A percentile compares a stretch with the other conserved stretches of the same genome.
Conservation (phyloP, 2,329 filamentous ascomycete species). For the Pyricularia sp. region DNA sequence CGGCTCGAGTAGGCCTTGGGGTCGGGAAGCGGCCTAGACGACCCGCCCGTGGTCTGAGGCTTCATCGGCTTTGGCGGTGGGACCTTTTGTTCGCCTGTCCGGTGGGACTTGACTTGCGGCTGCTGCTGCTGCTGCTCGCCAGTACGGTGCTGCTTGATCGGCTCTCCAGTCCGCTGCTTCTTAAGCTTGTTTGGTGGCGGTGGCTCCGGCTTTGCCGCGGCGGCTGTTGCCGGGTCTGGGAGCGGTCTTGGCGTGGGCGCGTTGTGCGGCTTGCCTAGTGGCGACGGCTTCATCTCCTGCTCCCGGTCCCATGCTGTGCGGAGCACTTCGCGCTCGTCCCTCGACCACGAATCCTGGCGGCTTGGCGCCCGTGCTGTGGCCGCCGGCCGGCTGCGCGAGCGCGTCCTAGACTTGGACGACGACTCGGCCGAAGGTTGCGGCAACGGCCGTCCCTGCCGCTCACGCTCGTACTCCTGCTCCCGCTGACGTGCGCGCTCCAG, state of each 20-base stretch:
- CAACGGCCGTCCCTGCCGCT: conserved; percentile 32
- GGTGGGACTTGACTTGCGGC: conserved; percentile 8
- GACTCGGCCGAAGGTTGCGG: not conserved
- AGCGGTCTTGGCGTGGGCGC: conserved; percentile 23
- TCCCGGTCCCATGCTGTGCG: conserved; percentile 38
- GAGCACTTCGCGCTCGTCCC: conserved; percentile 51
- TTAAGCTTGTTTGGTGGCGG: conserved; percentile 13
- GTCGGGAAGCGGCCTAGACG: conserved; percentile 39
- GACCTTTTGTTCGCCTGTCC: conserved; percentile 10
- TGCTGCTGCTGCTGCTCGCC: not conserved
- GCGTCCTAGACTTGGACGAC: conserved; percentile 18
- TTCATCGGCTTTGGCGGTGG: conserved; percentile 16
- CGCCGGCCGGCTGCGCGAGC: conserved; percentile 26
- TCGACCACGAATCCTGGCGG: conserved; percentile 50
- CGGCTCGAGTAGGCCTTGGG: conserved; percentile 32
- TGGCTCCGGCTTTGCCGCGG: conserved; percentile 8
- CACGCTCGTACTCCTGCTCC: conserved; percentile 48
- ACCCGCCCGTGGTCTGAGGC: conserved; percentile 24
- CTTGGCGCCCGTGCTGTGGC: conserved; percentile 26
- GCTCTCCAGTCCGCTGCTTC: conserved; percentile 18
- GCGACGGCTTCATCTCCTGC: conserved; percentile 13
- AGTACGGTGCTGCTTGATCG: not conserved
- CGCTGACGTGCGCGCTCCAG: conserved; percentile 48
- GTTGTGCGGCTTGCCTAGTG: conserved; percentile 12
- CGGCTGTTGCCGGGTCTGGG: conserved; percentile 22